Base-by-base conservation (phyloP, 208 protist species). In the Trypanosoma congolense region DNA sequence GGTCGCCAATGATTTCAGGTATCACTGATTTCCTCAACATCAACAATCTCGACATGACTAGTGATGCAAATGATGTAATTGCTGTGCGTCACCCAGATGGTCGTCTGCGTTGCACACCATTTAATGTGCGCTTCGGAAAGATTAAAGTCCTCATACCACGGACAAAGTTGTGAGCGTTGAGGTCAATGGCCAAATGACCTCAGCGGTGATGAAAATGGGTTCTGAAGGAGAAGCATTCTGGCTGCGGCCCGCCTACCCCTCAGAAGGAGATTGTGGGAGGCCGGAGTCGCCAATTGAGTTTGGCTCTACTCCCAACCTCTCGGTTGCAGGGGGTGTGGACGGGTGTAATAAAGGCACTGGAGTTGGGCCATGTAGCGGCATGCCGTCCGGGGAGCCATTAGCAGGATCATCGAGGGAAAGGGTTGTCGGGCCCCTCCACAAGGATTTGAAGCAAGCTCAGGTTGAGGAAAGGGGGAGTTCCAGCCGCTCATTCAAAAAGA, bases 71-170 rank as follows among this genome's bases (percentile, higher is more conserved):
- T 45, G 98, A 99, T 61, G 92, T 99, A 18, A 90, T 99, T 40
- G 96, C 98, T 0, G 78, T 99, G 3, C 77, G 88, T 19, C 97
- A 99, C 59, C 65, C 76, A 6, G 95, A 98, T 73, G 96, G 97
- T 44, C 75, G 82, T 2, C 61, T 98, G 8, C 81, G 85, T 28
- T 93, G 80, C 61, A 97, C 93, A 0, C 96, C 97, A 1, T 99
- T 98, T 68, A 96, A 99, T 59, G 92, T 99, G 12, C 88, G 97
- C 28, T 98, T 99, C 62, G 97, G 97, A 10, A 93, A 96, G 18
- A 66, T 95, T 1, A 93, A 97, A 55, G 68, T 98, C 22, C 80
- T 49, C 76, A 73, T 36, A 68, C 76, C 19, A 65, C 69, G 12
- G 93, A 98, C 56, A 96, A 98, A 35, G 70, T 96, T 6, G 93